Evolutionary conservation across 768 basidiomycete species (phyloP), one percentile per base, ranked within the genome.

Genomic region (Albatrellus ellisii): DNA sequence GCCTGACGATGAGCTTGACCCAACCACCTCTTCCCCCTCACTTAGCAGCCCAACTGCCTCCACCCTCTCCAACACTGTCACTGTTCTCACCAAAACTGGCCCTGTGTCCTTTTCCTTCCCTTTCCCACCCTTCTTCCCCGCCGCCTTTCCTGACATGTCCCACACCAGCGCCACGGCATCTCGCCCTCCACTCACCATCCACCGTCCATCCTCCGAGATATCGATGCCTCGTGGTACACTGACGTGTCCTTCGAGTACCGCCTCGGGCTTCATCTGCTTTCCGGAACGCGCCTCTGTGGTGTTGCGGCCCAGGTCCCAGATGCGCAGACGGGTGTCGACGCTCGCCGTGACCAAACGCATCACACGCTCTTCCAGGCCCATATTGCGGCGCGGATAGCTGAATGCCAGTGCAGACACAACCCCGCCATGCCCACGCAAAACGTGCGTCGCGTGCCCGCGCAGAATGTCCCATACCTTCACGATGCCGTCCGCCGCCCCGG

Each of bases 391-490:
- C 17, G 79, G 79, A 52, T 81, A 86, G 58, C 80, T 83, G 63
- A 92, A 99, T 20, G 72, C 65, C 46, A 98, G 64, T 12, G 94
- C 91, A 50, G 84, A 87, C 57, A 99, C 81, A 46, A 95, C 87
- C n/a, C 95, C 95, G 4, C 92, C 95, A 56, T 98, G 95, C 2
- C 92, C 94, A 54, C 84, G 85, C 69, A 94, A 90, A 10, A 91
- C 71, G 59, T 99, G 95, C 0, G 95, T 99, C 25, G 86, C 75
- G 56, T 80, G 91, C 26, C 90, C 92, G 20, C 79, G 79, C 3
- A 69, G 61, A 35, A 91, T 77, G 57, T 95, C 82, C 91, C 91
- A 98, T 8, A 99, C 88, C 65, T 97, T 98, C 34, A 97, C 95
- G 25, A 87, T 72, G 18, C 95, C 94, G 50, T 99, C 95, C 6